Evolutionary conservation across 768 basidiomycete genomes (phyloP), one percentile per base, ranked within the genome.

Genomic region (Lenzites betulinus): DNA sequence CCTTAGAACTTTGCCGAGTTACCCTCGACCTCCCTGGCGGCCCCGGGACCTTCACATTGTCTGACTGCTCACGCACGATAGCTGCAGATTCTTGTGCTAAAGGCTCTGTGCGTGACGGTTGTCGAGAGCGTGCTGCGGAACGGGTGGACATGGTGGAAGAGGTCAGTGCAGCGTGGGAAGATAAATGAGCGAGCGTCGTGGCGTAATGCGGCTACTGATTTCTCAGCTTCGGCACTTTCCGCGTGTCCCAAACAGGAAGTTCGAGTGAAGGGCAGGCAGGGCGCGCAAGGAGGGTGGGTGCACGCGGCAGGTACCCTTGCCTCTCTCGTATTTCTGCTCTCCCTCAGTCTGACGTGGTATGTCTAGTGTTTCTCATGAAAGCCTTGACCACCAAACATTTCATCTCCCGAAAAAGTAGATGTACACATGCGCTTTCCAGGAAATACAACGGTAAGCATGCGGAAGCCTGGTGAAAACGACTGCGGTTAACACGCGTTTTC

Each of bases 1-100:
- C 64, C 62, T 74, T 71, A 22, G 64, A 60, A 47, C 30, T 59
- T 47, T 62, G 69, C 30, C 63, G 60, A 8, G 59, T 63, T 39
- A 54, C 38, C 58, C 67, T 69, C 25, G 51, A 42, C 60, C 66
- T 65, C 20, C 51, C n/a, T 35, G 64, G 56, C 13, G 54, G 18
- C 16, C 42, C 55, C 28, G 60, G 64, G 39, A 59, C 54, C 59
- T 59, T 64, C 3, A 49, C 49, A 43, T 70, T 69, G 54, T 72
- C 64, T 51, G 60, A 66, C 42, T 61, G 54, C 15, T 62, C 57
- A 18, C 42, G 57, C 20, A 42, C 42, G 7, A 22, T 7, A 0
- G 18, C 6, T 15, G 30, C 46, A 11, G 35, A 13, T 11, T 66
- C 54, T 16, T 58, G 51, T 6, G 38, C 22, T 23, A 18, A 7